Evolutionary conservation across 169 alveolate species (phyloP).

Genomic region (Cardiosporidium cionae): DNA sequence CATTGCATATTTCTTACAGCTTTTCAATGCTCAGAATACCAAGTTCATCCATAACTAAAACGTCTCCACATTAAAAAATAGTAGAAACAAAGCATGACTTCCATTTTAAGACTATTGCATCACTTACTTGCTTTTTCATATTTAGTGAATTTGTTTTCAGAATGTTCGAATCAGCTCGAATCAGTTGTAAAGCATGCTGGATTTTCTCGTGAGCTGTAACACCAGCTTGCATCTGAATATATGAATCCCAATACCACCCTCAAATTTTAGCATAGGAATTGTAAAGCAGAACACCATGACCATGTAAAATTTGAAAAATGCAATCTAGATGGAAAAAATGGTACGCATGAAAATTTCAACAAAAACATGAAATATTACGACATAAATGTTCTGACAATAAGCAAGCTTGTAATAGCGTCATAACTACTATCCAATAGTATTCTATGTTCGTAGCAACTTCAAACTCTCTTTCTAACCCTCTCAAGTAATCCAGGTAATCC

Average conservation of each 20-base stretch:
- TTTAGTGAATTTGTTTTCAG: neutral
- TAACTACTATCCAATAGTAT: neutral
- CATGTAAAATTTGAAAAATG: neutral
- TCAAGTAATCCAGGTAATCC: neutral
- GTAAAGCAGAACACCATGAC: neutral
- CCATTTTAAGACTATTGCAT: too few species aligned
- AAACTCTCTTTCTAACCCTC: neutral
- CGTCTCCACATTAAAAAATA: too few species aligned
- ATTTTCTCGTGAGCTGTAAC: neutral
- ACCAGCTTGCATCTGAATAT: neutral
- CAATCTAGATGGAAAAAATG: neutral
- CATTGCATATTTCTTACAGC: too few species aligned
- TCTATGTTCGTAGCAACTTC: neutral
- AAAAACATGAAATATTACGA: neutral
- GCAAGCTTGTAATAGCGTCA: neutral
- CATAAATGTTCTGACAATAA: neutral
- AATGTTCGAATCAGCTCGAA: neutral
- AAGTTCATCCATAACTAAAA: too few species aligned
- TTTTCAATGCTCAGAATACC: too few species aligned
- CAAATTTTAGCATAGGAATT: neutral
- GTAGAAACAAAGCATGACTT: too few species aligned
- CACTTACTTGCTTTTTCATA: neutral
- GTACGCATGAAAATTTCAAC: neutral
- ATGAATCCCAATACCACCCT: neutral
- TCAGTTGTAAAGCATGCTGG: neutral